These are phyloP conservation scores for Backusella psychrophila DNA, from an alignment of 192 early-diverging fungal genomes.

Conservation along the genomic window DNA sequence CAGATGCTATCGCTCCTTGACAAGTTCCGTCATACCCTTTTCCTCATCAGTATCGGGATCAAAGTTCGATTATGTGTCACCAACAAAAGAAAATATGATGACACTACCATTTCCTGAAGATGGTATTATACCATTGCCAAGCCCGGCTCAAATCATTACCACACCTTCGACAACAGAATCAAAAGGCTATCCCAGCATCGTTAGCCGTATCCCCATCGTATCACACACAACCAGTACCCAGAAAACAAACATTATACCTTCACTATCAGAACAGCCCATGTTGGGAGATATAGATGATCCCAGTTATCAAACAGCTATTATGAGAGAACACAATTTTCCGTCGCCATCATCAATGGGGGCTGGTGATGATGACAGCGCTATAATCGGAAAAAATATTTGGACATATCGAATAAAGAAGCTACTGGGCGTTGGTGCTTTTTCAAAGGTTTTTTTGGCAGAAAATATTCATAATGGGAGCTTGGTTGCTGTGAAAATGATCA, in stretches of 20 bases:
- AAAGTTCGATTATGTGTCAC: not conserved
- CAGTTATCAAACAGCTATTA: not conserved
- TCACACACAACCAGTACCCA: constrained; percentile 19
- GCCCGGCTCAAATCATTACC: constrained; percentile 10
- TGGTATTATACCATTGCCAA: constrained; percentile 28
- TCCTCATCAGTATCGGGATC: not conserved
- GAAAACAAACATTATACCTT: constrained; percentile 22
- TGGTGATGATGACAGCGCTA: constrained; percentile 13
- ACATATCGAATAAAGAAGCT: constrained; percentile 22
- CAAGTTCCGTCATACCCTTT: not conserved
- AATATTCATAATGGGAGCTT: constrained; percentile 5
- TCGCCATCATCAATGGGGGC: not conserved
- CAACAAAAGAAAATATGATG: not conserved
- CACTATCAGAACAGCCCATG: constrained; percentile 18
- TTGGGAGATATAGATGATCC: constrained; percentile 27
- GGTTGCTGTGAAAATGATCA: constrained; percentile 32
- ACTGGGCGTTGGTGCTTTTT: constrained; percentile 35
- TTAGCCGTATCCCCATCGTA: constrained; percentile 24
- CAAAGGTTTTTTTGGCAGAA: constrained; percentile 34
- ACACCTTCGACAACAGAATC: not conserved
- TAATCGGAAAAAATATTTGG: constrained; percentile 27
- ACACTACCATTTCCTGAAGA: constrained; percentile 13
- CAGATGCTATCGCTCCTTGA: not conserved
- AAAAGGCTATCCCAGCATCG: not conserved
- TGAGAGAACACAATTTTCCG: constrained; percentile 11